Evolutionary conservation across 2,329 filamentous ascomycete species (phyloP).

Genomic region (Thelonectria blattea): DNA sequence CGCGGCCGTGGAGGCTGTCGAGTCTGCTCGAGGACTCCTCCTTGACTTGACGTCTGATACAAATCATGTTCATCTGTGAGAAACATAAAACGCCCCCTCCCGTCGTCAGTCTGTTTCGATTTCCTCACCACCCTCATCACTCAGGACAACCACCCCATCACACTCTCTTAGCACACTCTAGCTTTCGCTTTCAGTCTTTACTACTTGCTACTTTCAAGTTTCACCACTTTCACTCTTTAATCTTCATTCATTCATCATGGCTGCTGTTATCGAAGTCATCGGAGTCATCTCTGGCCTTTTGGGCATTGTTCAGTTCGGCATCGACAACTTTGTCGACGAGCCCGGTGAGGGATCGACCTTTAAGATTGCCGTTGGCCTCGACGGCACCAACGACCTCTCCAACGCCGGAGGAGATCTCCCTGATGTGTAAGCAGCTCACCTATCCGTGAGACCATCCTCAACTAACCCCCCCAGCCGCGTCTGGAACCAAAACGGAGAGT

Average conservation of each 20-base stretch:
- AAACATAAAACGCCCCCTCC: background rate
- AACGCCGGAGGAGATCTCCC: slow-evolving; percentile 2
- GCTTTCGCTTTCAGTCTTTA: background rate
- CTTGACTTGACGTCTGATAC: too few relatives aligned
- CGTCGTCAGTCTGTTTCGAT: background rate
- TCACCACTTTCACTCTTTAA: background rate
- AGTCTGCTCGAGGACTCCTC: too few relatives aligned
- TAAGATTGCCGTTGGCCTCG: slow-evolving; percentile 2
- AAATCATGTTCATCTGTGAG: background rate
- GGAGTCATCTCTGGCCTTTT: background rate
- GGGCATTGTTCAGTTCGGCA: slow-evolving; percentile 3
- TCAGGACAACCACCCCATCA: background rate
- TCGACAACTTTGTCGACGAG: slow-evolving; percentile 1
- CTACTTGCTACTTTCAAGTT: background rate
- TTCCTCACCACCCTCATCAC: background rate
- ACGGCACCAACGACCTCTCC: background rate
- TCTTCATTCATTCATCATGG: background rate
- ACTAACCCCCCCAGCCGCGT: background rate
- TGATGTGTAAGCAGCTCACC: background rate
- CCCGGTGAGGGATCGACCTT: background rate
- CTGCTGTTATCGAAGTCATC: background rate
- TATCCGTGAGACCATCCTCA: background rate
- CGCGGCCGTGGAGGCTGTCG: too few relatives aligned
- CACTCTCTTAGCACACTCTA: background rate
- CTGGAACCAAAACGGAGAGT: slow-evolving; percentile 3